Evolutionary conservation across 495 filamentous ascomycete genomes (phyloP).

Genomic region (Parathielavia hyrcaniae): DNA sequence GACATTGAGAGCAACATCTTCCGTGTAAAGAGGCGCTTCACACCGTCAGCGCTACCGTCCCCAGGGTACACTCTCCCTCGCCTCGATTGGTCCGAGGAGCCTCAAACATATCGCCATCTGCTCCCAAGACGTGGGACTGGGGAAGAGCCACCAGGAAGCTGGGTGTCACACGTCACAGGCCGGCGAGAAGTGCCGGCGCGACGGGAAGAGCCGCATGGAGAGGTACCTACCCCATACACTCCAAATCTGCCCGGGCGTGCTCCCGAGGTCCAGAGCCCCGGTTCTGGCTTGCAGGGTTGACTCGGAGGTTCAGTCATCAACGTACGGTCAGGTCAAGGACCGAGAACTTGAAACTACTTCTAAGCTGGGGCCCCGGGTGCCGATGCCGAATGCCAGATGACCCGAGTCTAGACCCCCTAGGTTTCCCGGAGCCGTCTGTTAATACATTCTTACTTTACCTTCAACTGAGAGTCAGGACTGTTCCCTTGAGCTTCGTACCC

Average conservation of each 20-base stretch:
- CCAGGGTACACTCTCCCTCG: slow-evolving; percentile 8
- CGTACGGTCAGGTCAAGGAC: slow-evolving; percentile 4
- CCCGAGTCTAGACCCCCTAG: not conserved
- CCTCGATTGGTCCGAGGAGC: slow-evolving; percentile 19
- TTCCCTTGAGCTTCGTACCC: too few relatives aligned
- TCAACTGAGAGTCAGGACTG: too few relatives aligned
- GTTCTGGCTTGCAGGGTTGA: slow-evolving; percentile 7
- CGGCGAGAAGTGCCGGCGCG: slow-evolving; percentile 14
- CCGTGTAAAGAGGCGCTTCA: slow-evolving; percentile 7
- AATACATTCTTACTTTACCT: too few relatives aligned
- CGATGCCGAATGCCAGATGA: not conserved
- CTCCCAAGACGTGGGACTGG: slow-evolving; percentile 21
- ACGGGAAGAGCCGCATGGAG: slow-evolving; percentile 27
- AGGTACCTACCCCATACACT: slow-evolving; percentile 11
- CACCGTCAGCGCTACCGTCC: slow-evolving; percentile 19
- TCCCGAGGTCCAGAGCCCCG: slow-evolving; percentile 2
- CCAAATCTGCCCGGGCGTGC: slow-evolving; percentile 5
- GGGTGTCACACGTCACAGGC: slow-evolving; percentile 22
- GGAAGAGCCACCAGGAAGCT: slow-evolving; percentile 19
- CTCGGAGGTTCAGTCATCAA: slow-evolving; percentile 12
- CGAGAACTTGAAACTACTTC: slow-evolving; percentile 17
- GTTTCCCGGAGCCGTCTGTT: too few relatives aligned
- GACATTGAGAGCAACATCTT: not conserved
- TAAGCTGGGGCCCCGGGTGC: not conserved
- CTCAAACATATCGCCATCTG: slow-evolving; percentile 16